These are phyloP conservation scores for Umbilicus rupestris DNA, from an alignment of 164 flowering plant species.

Conservation along the genomic window DNA sequence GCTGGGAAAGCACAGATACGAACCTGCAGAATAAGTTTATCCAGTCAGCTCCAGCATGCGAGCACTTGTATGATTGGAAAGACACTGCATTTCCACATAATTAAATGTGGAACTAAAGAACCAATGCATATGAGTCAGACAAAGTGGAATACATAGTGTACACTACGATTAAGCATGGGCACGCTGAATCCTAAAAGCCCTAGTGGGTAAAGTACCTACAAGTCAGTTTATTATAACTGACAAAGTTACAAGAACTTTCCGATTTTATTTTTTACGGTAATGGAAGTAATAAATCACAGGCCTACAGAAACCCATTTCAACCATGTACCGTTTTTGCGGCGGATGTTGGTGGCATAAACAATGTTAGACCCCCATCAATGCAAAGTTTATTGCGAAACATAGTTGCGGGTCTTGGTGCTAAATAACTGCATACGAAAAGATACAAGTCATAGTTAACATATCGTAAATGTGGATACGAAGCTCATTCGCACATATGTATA, in stretches of 20 bases:
- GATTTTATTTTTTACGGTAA: background rate
- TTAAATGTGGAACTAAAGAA: background rate
- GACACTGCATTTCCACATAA: background rate
- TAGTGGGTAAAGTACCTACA: background rate
- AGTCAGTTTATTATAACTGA: background rate
- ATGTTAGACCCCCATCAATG: slow-evolving; percentile 86
- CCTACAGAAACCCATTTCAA: slow-evolving; percentile 6
- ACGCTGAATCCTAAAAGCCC: background rate
- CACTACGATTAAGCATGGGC: background rate
- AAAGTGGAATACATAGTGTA: background rate
- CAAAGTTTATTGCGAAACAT: slow-evolving; percentile 74
- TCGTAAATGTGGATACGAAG: background rate
- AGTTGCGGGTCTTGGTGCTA: slow-evolving; percentile 91
- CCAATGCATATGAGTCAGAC: background rate
- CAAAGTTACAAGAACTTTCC: background rate
- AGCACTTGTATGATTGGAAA: background rate
- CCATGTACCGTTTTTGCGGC: slow-evolving; percentile 67
- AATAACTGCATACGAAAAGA: slow-evolving; percentile 42
- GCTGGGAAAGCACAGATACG: slow-evolving; percentile 94
- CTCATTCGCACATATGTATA: background rate
- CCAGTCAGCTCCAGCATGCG: background rate
- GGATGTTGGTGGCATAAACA: slow-evolving; percentile 97
- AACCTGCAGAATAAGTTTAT: slow-evolving; percentile 37
- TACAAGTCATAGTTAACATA: slow-evolving; percentile 1
- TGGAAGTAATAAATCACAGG: background rate